These are phyloP conservation scores for Amylocarpus encephaloides DNA, from an alignment of 2,329 filamentous ascomycete genomes.

Conservation along the genomic window DNA sequence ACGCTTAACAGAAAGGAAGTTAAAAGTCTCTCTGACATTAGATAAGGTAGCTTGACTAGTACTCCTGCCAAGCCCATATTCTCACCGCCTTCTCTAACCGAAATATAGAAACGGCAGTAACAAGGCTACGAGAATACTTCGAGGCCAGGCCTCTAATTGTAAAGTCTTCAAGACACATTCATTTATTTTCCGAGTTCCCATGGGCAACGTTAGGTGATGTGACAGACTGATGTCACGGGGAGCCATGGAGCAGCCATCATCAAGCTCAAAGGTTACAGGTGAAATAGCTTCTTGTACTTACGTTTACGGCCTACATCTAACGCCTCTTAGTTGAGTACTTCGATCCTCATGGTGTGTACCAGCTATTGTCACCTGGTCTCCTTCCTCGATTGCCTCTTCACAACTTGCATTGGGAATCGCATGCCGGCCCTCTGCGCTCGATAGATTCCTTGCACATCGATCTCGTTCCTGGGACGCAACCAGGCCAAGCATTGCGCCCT, in stretches of 20 bases:
- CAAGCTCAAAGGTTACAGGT: conserved; percentile 75
- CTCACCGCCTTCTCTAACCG: too few species aligned
- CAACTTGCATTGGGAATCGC: conserved; percentile 96
- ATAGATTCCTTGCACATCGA: conserved; percentile 91
- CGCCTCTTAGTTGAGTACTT: conserved; percentile 75
- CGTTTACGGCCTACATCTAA: conserved; percentile 9
- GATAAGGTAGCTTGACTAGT: too few species aligned
- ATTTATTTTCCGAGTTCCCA: too few species aligned
- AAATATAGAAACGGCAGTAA: too few species aligned
- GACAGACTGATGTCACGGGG: neutral
- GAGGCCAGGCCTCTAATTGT: neutral
- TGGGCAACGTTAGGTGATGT: neutral
- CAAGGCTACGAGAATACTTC: too few species aligned
- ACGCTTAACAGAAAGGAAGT: too few species aligned
- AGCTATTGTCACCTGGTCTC: conserved; percentile 71
- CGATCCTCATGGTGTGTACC: conserved; percentile 85
- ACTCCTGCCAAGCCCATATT: too few species aligned
- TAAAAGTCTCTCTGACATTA: too few species aligned
- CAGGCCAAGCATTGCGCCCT: conserved; percentile 34
- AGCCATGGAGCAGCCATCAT: conserved; percentile 60
- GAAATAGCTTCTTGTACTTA: conserved; percentile 16
- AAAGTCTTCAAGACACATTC: neutral
- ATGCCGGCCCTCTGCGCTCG: conserved; percentile 81
- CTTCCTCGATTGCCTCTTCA: conserved; percentile 74
- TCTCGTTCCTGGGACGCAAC: conserved; percentile 52